Conservation (phyloP, 192 early-diverging fungal genomes). For the Podila epicladia region DNA sequence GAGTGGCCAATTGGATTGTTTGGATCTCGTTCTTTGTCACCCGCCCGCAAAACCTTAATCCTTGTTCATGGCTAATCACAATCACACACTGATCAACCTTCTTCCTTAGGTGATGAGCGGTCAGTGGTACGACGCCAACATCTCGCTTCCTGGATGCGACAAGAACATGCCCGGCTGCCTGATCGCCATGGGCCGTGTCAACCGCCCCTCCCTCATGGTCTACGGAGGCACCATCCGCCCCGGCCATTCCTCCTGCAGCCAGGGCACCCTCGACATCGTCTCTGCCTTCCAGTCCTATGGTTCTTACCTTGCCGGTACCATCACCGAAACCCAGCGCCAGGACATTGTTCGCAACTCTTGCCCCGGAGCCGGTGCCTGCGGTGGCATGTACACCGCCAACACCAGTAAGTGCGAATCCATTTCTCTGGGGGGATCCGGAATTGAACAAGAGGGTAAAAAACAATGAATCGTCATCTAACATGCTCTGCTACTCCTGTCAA, state of each 20-base stretch:
- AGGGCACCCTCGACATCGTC: slow-evolving; percentile 88
- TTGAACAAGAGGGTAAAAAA: neutral
- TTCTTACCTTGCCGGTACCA: slow-evolving; percentile 89
- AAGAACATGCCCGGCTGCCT: slow-evolving; percentile 99
- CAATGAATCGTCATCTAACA: neutral
- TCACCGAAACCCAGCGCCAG: slow-evolving; percentile 86
- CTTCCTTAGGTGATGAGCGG: slow-evolving; percentile 85
- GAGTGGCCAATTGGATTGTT: neutral
- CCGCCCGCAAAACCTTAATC: neutral
- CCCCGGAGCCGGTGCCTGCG: slow-evolving; percentile 96
- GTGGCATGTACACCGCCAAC: slow-evolving; percentile 99
- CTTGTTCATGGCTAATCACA: neutral
- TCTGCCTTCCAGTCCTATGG: slow-evolving; percentile 98
- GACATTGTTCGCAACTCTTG: slow-evolving; percentile 79
- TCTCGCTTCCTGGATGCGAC: slow-evolving; percentile 94
- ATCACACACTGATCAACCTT: neutral
- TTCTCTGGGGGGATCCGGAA: neutral
- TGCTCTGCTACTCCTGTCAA: neutral
- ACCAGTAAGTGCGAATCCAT: slow-evolving; percentile 69
- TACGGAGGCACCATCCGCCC: slow-evolving; percentile 98
- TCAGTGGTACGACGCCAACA: slow-evolving; percentile 99
- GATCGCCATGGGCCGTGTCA: slow-evolving; percentile 96
- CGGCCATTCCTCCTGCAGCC: slow-evolving; percentile 70
- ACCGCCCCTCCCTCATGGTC: slow-evolving; percentile 97
- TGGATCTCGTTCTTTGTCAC: neutral